phyloP scores from a whole-genome alignment of 768 basidiomycete species.

The Suillus hirtellus region DNA sequence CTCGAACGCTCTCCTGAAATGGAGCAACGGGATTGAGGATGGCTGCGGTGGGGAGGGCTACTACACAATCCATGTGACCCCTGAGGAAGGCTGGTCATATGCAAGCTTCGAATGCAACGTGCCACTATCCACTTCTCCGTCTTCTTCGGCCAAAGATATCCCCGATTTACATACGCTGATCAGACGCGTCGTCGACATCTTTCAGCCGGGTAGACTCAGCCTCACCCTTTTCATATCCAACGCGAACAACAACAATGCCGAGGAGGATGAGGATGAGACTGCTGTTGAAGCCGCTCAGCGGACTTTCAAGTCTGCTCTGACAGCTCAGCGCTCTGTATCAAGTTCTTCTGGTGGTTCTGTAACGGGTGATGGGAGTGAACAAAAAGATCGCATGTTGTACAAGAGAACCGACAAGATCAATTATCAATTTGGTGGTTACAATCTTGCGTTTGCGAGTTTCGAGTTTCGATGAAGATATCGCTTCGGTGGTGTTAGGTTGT shows the following conservation, averaged over 20 bases:
- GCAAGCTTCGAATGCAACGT: conserved; percentile 99
- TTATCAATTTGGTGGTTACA: conserved; percentile 94
- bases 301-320: conserved; percentile 69
- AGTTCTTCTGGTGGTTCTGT: conserved; percentile 24
- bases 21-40: conserved; percentile 38
- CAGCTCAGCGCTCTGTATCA: conserved; percentile 27
- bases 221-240: conserved; percentile 91
- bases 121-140: conserved; percentile 48
- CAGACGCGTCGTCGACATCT: conserved; percentile 88
- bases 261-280: conserved; percentile 49
- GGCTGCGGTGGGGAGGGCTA: conserved; percentile 73
- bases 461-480: conserved; percentile 45
- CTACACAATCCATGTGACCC: conserved; percentile 98
- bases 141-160: conserved; percentile 39
- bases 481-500: conserved; percentile 14
- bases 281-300: conserved; percentile 72
- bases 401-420: conserved; percentile 94
- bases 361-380: conserved; percentile 16
- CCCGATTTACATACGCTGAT: conserved; percentile 83
- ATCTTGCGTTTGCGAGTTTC: conserved; percentile 88
- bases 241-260: conserved; percentile 40
- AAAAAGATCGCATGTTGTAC: conserved; percentile 46
- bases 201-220: conserved; percentile 82
- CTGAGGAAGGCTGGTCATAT: conserved; percentile 97
- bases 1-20: conserved; percentile 84